Evolutionary conservation across 2,329 filamentous ascomycete species (phyloP), one percentile per base, ranked within the genome.

Genomic region (Tothia fuscella): DNA sequence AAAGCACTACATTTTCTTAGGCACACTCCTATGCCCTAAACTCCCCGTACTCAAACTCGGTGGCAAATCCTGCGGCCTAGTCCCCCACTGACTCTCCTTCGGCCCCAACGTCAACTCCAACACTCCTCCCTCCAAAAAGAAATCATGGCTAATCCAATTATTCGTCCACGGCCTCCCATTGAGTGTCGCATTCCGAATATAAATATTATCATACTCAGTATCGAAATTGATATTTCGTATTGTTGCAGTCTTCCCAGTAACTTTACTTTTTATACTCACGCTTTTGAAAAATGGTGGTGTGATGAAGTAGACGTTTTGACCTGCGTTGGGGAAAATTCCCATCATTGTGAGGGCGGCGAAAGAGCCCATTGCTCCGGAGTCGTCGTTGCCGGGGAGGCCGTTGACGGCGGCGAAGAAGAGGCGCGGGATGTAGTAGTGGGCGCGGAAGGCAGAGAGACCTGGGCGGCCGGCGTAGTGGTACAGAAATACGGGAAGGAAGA

Each of bases 291-390:
- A 68, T 0, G 65, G 65, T 9, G 66, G 61, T 7, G 56, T 64
- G 44, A 69, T 66, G 38, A 68, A 57, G 40, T 67, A 68, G 9
- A 69, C 62, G 44, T 67, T 60, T 37, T 68, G 64, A 0, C 66
- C 66, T 1, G 66, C 62, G 34, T 65, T 66, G 0, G 65, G 66
- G 39, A 68, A 67, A 3, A 65, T 49, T 0, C 65, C 65, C 31
- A 66, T 56, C 57, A 65, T 66, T 7, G 57, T 53, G 42, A 67
- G 57, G 4, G 64, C 55, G 1, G 57, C 55, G 46, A 68, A 68
- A 3, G 59, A 58, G 1, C 63, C 65, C 64, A 67, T 67, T 4
- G 65, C 62, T n/a, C 65, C 65, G 0, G 49, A 55, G 41, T 68
- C 65, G 46, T 68, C 65, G 45, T 68, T 68, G 2, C 65, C 65